phyloP scores from a whole-genome alignment of 805 yeast species.

The Saturnispora silvae region DNA sequence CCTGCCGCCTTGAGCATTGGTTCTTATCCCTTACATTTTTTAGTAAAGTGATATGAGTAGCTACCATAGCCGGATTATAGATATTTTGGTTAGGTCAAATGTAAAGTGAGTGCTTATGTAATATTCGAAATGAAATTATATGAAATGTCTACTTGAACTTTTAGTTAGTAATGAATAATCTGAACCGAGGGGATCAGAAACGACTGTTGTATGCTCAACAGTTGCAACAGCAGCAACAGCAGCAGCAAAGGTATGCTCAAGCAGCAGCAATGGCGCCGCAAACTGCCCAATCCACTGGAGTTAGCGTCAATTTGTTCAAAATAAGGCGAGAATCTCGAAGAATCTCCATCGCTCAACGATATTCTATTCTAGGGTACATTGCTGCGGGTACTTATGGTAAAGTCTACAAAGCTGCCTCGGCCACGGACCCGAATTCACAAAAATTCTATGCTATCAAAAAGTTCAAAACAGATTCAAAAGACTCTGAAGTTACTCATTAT shows the following conservation, averaged over 20 bases:
- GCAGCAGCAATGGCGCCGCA: slow-evolving; percentile 1
- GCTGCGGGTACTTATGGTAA: slow-evolving; percentile 98
- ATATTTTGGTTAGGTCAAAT: too few relatives aligned
- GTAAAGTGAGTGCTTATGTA: too few relatives aligned
- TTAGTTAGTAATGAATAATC: too few relatives aligned
- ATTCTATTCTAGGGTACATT: slow-evolving; percentile 85
- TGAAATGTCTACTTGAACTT: too few relatives aligned
- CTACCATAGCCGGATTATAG: too few relatives aligned
- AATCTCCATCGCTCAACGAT: slow-evolving; percentile 68
- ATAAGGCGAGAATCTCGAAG: slow-evolving; percentile 55
- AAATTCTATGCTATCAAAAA: slow-evolving; percentile 77
- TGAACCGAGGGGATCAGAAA: too few relatives aligned
- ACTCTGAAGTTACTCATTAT: slow-evolving; percentile 70
- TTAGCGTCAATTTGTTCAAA: slow-evolving; percentile 50
- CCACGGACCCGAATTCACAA: slow-evolving; percentile 15
- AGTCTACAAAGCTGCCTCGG: slow-evolving; percentile 59
- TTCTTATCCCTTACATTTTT: too few relatives aligned
- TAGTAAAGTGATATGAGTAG: too few relatives aligned
- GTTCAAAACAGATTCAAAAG: slow-evolving; percentile 89
- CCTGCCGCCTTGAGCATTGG: too few relatives aligned
- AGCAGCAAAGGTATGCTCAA: slow-evolving; percentile 9
- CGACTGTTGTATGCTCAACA: slow-evolving; percentile 8
- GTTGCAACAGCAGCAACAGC: slow-evolving; percentile 11
- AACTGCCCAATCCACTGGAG: slow-evolving; percentile 32
- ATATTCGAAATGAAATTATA: too few relatives aligned